phyloP scores from a whole-genome alignment of 495 filamentous ascomycete genomes.

The Daldinia loculata region DNA sequence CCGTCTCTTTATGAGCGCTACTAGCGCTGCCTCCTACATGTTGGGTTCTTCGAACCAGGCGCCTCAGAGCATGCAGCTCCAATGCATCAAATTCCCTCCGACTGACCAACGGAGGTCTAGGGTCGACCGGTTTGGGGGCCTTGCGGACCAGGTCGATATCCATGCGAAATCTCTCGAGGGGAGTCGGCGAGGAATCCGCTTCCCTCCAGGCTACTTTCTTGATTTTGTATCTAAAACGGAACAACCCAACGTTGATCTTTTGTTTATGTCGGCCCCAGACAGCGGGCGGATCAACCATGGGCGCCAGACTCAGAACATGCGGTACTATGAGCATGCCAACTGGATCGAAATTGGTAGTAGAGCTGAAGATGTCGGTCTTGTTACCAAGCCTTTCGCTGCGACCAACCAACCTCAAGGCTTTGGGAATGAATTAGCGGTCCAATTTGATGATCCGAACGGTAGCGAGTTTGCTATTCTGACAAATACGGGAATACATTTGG shows the following conservation, averaged over 20 bases:
- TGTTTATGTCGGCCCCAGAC: slow-evolving; percentile 90
- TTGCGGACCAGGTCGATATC: slow-evolving; percentile 51
- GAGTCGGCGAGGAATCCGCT: slow-evolving; percentile 69
- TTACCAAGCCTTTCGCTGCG: slow-evolving; percentile 74
- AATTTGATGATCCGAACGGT: slow-evolving; percentile 79
- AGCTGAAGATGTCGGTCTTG: slow-evolving; percentile 78
- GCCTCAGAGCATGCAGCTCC: slow-evolving; percentile 95
- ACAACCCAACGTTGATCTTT: slow-evolving; percentile 62
- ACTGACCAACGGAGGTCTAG: slow-evolving; percentile 42
- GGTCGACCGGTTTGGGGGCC: slow-evolving; percentile 37
- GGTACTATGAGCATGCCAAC: slow-evolving; percentile 74
- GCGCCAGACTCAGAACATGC: slow-evolving; percentile 58
- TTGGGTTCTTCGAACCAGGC: slow-evolving; percentile 66
- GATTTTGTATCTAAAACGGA: slow-evolving; percentile 69
- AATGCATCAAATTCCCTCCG: slow-evolving; percentile 93
- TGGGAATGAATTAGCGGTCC: slow-evolving; percentile 92
- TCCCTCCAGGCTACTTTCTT: slow-evolving; percentile 90
- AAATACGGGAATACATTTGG: slow-evolving; percentile 84
- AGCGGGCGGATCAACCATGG: slow-evolving; percentile 76
- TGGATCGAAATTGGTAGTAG: slow-evolving; percentile 75
- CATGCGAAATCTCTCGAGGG: slow-evolving; percentile 58
- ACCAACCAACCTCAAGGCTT: slow-evolving; percentile 78
- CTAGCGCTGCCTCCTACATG: slow-evolving; percentile 76
- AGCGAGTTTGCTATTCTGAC: slow-evolving; percentile 91
- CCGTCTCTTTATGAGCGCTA: slow-evolving; percentile 90